phyloP scores from a whole-genome alignment of 192 early-diverging fungal species.

The Jimgerdemannia lactiflua region DNA sequence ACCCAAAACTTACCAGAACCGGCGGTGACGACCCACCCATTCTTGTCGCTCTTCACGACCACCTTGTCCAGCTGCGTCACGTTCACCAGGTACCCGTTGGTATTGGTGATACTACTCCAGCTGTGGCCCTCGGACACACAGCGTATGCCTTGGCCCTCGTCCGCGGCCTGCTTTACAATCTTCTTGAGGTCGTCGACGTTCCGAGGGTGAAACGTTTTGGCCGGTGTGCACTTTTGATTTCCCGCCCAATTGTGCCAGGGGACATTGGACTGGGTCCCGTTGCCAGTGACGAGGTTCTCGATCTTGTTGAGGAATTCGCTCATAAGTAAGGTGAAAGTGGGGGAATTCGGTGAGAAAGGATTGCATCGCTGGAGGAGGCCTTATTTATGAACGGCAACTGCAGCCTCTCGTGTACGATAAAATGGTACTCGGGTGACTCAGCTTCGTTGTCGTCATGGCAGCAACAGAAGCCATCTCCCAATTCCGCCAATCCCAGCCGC shows the following conservation, averaged over 20 bases:
- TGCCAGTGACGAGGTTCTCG: too few relatives aligned
- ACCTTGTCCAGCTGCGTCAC: constrained; percentile 15
- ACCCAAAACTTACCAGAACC: constrained; percentile 34
- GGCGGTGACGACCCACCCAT: constrained; percentile 25
- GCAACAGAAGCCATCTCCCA: too few relatives aligned
- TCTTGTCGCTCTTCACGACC: constrained; percentile 5
- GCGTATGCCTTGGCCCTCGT: constrained; percentile 18
- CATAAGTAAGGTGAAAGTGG: too few relatives aligned
- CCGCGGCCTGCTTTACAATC: constrained; percentile 18
- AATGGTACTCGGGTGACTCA: too few relatives aligned
- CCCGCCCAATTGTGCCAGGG: constrained; percentile 29
- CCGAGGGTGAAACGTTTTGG: constrained; percentile 20
- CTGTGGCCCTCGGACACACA: constrained; percentile 23
- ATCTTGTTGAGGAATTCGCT: too few relatives aligned
- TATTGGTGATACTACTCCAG: constrained; percentile 23
- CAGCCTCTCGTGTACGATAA: too few relatives aligned
- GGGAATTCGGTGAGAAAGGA: too few relatives aligned
- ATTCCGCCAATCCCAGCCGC: too few relatives aligned
- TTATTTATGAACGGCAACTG: too few relatives aligned
- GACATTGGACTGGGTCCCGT: too few relatives aligned
- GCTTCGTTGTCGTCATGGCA: too few relatives aligned
- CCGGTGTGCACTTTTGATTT: constrained; percentile 18
- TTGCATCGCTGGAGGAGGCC: too few relatives aligned
- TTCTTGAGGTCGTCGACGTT: constrained; percentile 18
- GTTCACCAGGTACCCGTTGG: constrained; percentile 22